These are phyloP conservation scores for Rubia occidens DNA, from an alignment of 305 asterid genomes.

Conservation along the genomic window DNA sequence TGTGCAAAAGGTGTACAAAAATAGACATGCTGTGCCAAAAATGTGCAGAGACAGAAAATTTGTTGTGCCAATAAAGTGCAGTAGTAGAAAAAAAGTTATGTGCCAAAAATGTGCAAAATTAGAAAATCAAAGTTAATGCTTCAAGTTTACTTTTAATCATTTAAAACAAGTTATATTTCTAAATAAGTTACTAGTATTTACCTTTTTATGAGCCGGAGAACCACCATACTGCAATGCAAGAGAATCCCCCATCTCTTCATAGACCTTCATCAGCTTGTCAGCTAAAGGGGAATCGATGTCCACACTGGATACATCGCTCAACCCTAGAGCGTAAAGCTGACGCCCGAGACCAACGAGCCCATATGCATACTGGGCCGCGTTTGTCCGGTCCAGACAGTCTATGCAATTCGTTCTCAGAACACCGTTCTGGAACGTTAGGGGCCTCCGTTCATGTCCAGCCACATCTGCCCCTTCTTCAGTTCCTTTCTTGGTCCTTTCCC, in stretches of 20 bases:
- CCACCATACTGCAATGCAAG: constrained; percentile 96
- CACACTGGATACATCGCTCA: constrained; percentile 38
- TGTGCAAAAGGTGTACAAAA: too few species aligned
- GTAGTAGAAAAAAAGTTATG: constrained; percentile 45
- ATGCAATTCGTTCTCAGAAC: constrained; percentile 89
- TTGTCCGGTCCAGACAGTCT: constrained; percentile 94
- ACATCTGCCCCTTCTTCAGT: constrained; percentile 1
- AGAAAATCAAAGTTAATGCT: constrained; percentile 7
- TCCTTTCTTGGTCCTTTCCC: constrained; percentile 30
- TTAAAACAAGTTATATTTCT: neutral
- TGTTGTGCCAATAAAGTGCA: neutral
- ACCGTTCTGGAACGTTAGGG: constrained; percentile 62
- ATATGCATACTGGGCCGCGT: constrained; percentile 81
- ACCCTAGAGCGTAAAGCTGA: constrained; percentile 76
- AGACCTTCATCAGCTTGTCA: constrained; percentile 63
- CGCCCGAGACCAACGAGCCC: constrained; percentile 75
- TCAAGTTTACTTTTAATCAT: neutral
- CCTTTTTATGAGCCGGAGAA: constrained; percentile 98
- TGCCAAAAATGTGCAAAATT: constrained; percentile 9
- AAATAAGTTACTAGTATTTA: constrained; percentile 15
- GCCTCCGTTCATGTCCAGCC: constrained; percentile 17
- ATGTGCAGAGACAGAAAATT: neutral
- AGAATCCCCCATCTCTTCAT: constrained; percentile 92
- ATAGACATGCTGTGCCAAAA: neutral
- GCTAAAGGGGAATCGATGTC: constrained; percentile 55